Base-by-base conservation (phyloP, 768 basidiomycete species). In the Lentinula raphanica region DNA sequence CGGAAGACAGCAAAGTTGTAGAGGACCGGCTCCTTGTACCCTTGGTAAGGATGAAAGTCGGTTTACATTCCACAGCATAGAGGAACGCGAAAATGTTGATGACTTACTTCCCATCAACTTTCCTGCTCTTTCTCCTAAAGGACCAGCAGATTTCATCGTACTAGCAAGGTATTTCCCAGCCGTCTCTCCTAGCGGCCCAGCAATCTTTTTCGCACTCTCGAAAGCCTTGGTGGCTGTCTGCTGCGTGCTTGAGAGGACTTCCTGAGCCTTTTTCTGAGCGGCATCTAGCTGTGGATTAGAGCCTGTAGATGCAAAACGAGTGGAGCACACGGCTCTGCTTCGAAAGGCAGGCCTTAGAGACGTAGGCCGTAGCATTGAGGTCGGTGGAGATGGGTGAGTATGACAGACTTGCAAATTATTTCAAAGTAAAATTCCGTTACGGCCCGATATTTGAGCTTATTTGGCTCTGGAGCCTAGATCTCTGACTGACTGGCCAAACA, bases 1-100 rank as follows among this genome's bases (percentile, higher is more conserved):
- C 86, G 83, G 19, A 83, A 77, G 49, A 95, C 90, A 54, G 86
- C 68, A 28, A 90, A 74, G 76, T 94, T 93, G 78, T 93, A 94
- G 28, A 82, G 59, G 35, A 94, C 67, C 4, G 92, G 91, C 66
- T 89, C 79, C 60, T 84, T 84, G 76, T 92, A 92, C 9, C 85
- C 92, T 84, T 59, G 38, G 21, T 44, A 28, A 44, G 4, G 25
- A 53, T 56, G 46, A 49, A 50, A 58, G 39, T 60, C 29, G 44
- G 29, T 32, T 40, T 31, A 42, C 19, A 31, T 49, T 25, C 35
- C 35, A 13, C 31, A 40, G 23, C 15, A 25, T 13, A n/a, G 50
- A 35, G 64, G 56, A 38, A 44, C 23, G 35, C 7, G 28, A 15
- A 48, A 11, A 6, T 67, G 61, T 17, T 60, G 72, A 50, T 55